Evolutionary conservation across 2,329 filamentous ascomycete genomes (phyloP), one percentile per base, ranked within the genome.

Genomic region (Fusarium sp.): DNA sequence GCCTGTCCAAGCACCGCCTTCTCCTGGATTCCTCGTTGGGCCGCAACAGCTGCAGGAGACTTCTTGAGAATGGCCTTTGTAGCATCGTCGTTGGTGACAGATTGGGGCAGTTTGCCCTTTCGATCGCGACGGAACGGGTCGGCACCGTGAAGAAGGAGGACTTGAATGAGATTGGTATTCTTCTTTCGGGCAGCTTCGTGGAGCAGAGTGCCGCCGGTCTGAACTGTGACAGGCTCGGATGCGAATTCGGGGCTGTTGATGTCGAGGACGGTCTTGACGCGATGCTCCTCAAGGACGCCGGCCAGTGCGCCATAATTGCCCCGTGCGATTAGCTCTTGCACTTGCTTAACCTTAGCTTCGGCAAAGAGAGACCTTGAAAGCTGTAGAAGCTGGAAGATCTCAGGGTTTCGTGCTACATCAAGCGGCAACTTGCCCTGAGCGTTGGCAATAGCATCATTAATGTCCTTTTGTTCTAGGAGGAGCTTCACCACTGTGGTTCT

Each of bases 61-160:
- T 91, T 93, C 82, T 98, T 99, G 47, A 99, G 83, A 75, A 99
- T 95, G 11, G 92, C 89, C 61, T 91, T 89, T 16, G 93, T 97
- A 62, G 88, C 88, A 75, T 99, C 96, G 77, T 99, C 96, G 76
- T 96, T 97, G 53, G 96, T 98, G 45, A 97, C 91, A 79, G 97
- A 95, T 77, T 99, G 96, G 4, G 96, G 94, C 33, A 99, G 85
- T 80, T 97, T 98, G 49, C 96, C 96, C 81, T 94, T 97, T 73
- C 94, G 92, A 80, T 99, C 96, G 63, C 96, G 89, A 57, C 94
- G 90, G 81, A 99, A 99, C 0, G 96, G 96, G 79, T 99, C 96
- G 12, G 95, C 96, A 12, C 96, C 96, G 76, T 98, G 97, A 53
- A 98, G 89, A 37, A 99, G 84, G 13, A 99, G 85, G 18, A 97